Base-by-base conservation (phyloP, 2,329 filamentous ascomycete genomes). In the Phaeosphaeria sp. region DNA sequence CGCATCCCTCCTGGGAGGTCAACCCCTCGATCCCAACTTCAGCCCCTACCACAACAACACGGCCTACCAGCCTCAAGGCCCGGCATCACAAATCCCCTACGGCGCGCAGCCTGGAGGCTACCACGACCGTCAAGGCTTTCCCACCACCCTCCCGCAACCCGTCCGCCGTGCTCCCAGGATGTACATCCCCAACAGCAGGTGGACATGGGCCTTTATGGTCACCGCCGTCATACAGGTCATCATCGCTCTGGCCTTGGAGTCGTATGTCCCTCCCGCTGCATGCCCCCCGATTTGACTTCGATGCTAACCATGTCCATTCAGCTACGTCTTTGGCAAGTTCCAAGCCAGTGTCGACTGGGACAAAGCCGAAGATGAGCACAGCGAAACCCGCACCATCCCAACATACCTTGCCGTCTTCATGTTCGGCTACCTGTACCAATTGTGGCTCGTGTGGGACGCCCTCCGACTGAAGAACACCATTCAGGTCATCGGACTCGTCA, bases 381-480 rank as follows among this genome's bases (percentile, higher is more conserved):
- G 75, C 48, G 79, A 82, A 50, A 79, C 82, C 49, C 82, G 80
- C 76, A 87, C 93, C 0, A 97, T 99, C 63, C 94, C 95, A 23
- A 98, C 94, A 39, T 98, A 97, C 79, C 84, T 99, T 57, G 92
- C 94, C 22, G 87, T 99, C 47, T 97, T 98, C 82, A 97, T 97
- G 77, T 97, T 99, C 77, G 95, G 92, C 60, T 98, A 96, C 80
- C 78, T 99, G 56, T 99, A 98, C 80, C 89, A 97, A 74, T 81
- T 98, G 30, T 81, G 96, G 25, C 83, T 99, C 52, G 91, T 95
- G 13, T 98, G 93, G 85, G 95, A 99, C 81, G 95, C 94, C 17
- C 83, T 99, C 57, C 89, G 93, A 62, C 84, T 94, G 74, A 97
- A 97, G 79, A 99, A 99, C 80, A 99, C 95, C 11, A 99, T 99